Evolutionary conservation across 2,329 filamentous ascomycete genomes (phyloP).

Genomic region (Arthrobotrys conoides): DNA sequence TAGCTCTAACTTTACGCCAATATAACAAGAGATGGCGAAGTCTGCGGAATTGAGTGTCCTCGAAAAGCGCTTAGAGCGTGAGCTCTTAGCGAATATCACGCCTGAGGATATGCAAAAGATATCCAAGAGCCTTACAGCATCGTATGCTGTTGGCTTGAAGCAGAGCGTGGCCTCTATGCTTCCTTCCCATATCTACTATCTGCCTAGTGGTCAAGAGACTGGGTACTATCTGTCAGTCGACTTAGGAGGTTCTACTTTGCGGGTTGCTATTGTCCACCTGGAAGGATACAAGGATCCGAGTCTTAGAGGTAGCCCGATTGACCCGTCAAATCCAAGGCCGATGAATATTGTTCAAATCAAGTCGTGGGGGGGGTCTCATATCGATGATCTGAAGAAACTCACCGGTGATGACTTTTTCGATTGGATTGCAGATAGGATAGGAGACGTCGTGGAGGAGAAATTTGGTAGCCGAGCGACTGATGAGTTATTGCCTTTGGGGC

Average conservation of each 20-base stretch:
- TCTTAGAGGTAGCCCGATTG: slow-evolving; percentile 65
- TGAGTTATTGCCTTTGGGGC: slow-evolving; percentile 71
- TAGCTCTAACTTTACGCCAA: not conserved
- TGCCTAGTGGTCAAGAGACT: slow-evolving; percentile 46
- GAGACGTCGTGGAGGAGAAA: slow-evolving; percentile 72
- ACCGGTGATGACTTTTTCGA: slow-evolving; percentile 76
- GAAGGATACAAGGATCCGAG: slow-evolving; percentile 68
- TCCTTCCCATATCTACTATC: slow-evolving; percentile 54
- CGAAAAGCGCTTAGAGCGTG: slow-evolving; percentile 13
- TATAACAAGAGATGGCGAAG: slow-evolving; percentile 18
- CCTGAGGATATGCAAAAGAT: slow-evolving; percentile 35
- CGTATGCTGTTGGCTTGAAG: slow-evolving; percentile 35
- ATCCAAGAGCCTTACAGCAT: slow-evolving; percentile 34
- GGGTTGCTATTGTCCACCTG: slow-evolving; percentile 76
- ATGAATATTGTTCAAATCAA: slow-evolving; percentile 72
- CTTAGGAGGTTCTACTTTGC: slow-evolving; percentile 78
- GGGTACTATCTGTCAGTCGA: slow-evolving; percentile 68
- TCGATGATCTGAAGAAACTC: slow-evolving; percentile 71
- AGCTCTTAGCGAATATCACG: slow-evolving; percentile 31
- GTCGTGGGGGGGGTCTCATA: slow-evolving; percentile 66
- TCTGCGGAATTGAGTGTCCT: slow-evolving; percentile 15
- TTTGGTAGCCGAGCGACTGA: slow-evolving; percentile 66
- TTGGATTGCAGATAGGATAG: slow-evolving; percentile 77
- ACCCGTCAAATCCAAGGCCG: slow-evolving; percentile 31
- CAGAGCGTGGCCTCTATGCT: slow-evolving; percentile 50